Evolutionary conservation across 2,329 filamentous ascomycete genomes (phyloP), one percentile per base, ranked within the genome.

Genomic region (Beauveria sp.): DNA sequence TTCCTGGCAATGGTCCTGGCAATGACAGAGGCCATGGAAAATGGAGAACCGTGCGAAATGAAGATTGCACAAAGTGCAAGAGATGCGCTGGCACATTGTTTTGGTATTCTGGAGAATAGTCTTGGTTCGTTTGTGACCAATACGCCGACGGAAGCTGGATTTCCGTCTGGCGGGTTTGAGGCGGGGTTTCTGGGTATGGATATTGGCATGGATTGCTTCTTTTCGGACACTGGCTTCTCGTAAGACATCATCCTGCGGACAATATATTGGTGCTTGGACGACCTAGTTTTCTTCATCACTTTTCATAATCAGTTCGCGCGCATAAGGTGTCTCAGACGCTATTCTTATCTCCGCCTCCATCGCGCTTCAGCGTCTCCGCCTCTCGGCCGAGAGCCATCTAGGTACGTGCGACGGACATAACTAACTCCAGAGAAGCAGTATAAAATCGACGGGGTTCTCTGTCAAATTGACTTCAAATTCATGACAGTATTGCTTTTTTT

Each of bases 1-100:
- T 76, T 79, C 52, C 59, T 76, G 2, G 66, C 63, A 8, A 75
- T 77, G 67, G 69, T 76, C 2, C 54, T 76, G 9, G 76, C 72
- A 0, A 74, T 80, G 58, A 69, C 74, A 1, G 72, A 76, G 55
- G 73, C 74, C 3, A 65, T 69, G 3, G 72, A 75, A 24, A 43
- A 18, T 12, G 58, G 43, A 14, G 43, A 41, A 8, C 58, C 58
- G 16, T 48, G 41, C 41, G 70, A 75, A 41, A 37, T 66, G 10
- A 62, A 58, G 6, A 67, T 77, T 52, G 70, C 70, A 2, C 63
- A 68, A 37, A 67, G 64, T n/a, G 74, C 70, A n/a, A 69, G 65
- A 54, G 69, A 72, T 9, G 74, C 70, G 47, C 64, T 78, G 14
- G 62, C 67, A 22, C 56, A 71, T 4, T 76, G 72, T 20, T 64